These are phyloP conservation scores for Myxozyma mucilagina DNA, from an alignment of 805 yeast genomes.

Conservation along the genomic window DNA sequence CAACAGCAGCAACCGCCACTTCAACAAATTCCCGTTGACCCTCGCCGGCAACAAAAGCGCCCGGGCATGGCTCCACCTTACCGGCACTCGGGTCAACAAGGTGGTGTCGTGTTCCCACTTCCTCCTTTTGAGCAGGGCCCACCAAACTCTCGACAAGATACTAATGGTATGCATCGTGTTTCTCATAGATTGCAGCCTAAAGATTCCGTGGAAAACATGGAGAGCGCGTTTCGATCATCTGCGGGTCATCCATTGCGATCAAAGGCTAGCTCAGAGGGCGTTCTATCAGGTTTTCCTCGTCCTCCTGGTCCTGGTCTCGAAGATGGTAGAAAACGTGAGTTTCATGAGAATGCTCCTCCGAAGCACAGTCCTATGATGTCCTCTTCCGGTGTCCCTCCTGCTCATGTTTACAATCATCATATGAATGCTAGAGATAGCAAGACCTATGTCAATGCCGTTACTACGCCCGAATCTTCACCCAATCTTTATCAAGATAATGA, in stretches of 20 bases:
- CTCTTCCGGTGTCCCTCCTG: too few species aligned
- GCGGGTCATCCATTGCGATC: too few species aligned
- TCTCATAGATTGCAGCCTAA: neutral
- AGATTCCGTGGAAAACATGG: neutral
- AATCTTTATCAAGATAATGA: neutral
- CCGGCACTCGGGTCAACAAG: slow-evolving; percentile 7
- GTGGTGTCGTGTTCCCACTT: slow-evolving; percentile 3
- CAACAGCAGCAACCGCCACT: slow-evolving; percentile 12
- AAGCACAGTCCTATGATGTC: too few species aligned
- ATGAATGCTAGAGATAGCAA: neutral
- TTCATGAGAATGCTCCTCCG: too few species aligned
- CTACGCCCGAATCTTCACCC: neutral
- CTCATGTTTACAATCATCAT: too few species aligned
- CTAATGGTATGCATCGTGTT: neutral
- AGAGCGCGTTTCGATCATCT: neutral
- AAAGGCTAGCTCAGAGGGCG: too few species aligned
- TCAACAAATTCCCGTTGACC: slow-evolving; percentile 1
- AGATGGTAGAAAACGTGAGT: too few species aligned
- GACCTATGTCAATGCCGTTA: neutral
- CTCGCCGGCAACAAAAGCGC: slow-evolving; percentile 4
- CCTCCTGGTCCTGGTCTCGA: neutral
- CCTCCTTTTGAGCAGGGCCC: neutral
- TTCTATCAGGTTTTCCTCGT: too few species aligned
- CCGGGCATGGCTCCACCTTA: neutral
- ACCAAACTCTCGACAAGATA: neutral